These are phyloP conservation scores for Lunasporangiospora selenospora DNA, from an alignment of 192 early-diverging fungal genomes.

Conservation along the genomic window DNA sequence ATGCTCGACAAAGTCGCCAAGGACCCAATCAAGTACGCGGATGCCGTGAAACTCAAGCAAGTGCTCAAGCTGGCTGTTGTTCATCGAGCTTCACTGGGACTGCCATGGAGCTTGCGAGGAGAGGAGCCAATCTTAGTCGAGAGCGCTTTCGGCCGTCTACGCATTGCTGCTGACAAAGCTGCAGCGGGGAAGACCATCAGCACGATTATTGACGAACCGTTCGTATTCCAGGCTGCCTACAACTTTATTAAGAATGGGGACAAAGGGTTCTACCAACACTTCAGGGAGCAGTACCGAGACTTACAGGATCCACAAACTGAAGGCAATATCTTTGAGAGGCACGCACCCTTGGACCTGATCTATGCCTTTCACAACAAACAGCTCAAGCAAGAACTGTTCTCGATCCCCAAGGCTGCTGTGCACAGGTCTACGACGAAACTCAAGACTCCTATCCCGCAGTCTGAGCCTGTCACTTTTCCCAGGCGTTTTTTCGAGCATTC, in stretches of 20 bases:
- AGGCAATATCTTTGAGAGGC: constrained; percentile 29
- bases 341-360: constrained; percentile 32
- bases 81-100: constrained; percentile 39
- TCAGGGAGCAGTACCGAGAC: constrained; percentile 31
- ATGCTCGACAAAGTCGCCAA: constrained; percentile 12
- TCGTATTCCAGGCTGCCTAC: constrained; percentile 37
- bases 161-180: constrained; percentile 6
- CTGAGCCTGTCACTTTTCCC: constrained; percentile 39
- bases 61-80: constrained; percentile 40
- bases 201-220: constrained; percentile 42
- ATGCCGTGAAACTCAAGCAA: constrained; percentile 33
- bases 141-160: constrained; percentile 24
- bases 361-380: constrained; percentile 36
- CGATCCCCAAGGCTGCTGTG: constrained; percentile 29
- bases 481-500: constrained; percentile 20
- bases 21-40: constrained; percentile 23
- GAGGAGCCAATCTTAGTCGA: constrained; percentile 44
- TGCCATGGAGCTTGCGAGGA: constrained; percentile 39
- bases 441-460: constrained; percentile 22
- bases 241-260: constrained; percentile 33
- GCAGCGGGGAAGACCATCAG: constrained; percentile 14
- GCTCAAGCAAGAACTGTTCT: constrained; percentile 38
- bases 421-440: constrained; percentile 3
- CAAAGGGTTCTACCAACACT: constrained; percentile 27
- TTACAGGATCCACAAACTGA: constrained; percentile 32